Evolutionary conservation across 192 early-diverging fungal genomes (phyloP), one percentile per base, ranked within the genome.

Genomic region (Linderina pennispora): DNA sequence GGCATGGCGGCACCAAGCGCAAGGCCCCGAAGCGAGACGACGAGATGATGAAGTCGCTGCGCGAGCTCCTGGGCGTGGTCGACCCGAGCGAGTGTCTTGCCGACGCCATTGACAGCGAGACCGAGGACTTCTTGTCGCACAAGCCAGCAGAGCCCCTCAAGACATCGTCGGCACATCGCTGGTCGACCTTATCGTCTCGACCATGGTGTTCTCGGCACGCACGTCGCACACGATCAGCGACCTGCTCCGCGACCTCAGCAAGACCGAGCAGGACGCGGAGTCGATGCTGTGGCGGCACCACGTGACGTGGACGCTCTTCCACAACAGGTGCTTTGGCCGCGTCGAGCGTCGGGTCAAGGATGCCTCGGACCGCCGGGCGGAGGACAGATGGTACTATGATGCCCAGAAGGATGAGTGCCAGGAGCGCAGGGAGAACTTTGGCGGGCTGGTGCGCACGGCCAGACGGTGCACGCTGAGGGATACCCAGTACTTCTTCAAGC

Each of bases 381-480:
- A 76, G 23, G 74, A 76, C 50, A 53, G 56, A 46, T 76, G 74
- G 74, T 71, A 76, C 56, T 76, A 76, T 39, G 74, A 76, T 20
- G 62, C 74, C 3, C 45, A 57, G 15, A 42, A 41, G 23, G 74
- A 76, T 38, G 55, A 51, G 15, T 65, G 66, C 55, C 23, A 32
- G 28, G 50, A 50, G 47, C 66, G 74, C 25, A 45, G 62, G 6
- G 66, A 51, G 23, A 71, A 58, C 52, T 76, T 69, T 65, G 66
- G 63, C 40, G 67, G 74, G 2, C 54, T 76, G 18, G 74, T 66
- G 45, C 58, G 74, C 23, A 70, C 74, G 2, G 74, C 74, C 23
- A 50, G 74, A 22, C 57, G 66, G 19, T 76, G 74, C 58, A 76
- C 74, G 4, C 74, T 76, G 55, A 69, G 66, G 46, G 74, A 76